Percentiles rank a stretch among this genome's conserved stretches.
Conservation (phyloP, 257 asterid genomes). For the Solanum commersonii region DNA sequence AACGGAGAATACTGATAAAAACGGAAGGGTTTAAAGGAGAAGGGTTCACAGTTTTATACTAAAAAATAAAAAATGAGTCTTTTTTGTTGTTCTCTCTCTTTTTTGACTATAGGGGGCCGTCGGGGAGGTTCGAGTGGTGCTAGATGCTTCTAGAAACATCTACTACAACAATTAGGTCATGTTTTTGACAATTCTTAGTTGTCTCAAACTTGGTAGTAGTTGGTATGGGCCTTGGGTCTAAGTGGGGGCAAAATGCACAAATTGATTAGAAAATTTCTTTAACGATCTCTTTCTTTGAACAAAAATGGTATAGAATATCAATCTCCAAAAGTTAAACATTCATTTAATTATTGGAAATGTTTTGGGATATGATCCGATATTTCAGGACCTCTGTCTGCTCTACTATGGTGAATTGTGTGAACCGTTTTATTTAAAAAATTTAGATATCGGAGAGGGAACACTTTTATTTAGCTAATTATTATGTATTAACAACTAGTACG, state of each 20-base stretch:
- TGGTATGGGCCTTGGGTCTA: not conserved
- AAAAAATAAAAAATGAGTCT: not conserved
- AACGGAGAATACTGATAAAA: not conserved
- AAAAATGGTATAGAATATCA: not conserved
- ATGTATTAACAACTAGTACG: no score
- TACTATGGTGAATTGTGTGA: not conserved
- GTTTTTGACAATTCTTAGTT: not conserved
- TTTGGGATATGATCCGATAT: not conserved
- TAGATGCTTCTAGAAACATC: not conserved
- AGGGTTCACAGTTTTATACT: not conserved
- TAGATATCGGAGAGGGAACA: no score
- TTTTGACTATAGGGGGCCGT: not conserved
- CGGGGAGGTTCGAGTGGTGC: not conserved
- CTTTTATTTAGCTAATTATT: no score
- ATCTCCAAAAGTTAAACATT: no score
- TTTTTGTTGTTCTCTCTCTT: not conserved
- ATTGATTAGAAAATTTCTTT: not conserved
- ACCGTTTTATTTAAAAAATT: no score
- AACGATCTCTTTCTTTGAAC: not conserved
- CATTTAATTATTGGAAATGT: no score
- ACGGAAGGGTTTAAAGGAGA: not conserved
- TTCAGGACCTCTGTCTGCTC: not conserved
- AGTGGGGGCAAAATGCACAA: not conserved
- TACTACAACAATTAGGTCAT: not conserved
- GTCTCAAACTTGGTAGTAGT: not conserved